Conservation (phyloP, 1,139 yeast genomes). For the Suhomyces bokatorum region DNA sequence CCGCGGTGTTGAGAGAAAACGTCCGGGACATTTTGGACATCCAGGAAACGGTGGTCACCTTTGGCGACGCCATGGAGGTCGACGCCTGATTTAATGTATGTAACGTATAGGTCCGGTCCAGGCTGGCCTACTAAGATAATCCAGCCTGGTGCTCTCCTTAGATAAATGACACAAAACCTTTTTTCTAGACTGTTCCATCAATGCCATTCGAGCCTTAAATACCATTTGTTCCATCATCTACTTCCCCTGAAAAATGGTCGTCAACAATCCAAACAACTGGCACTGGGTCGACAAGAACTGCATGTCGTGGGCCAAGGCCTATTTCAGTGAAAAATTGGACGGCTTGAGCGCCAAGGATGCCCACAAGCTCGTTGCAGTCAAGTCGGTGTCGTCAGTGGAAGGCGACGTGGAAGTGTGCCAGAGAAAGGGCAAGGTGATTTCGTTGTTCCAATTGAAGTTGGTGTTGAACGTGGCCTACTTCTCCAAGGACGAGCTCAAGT, state of each 20-base stretch:
- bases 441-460: constrained; percentile 78
- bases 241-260: constrained; percentile 35
- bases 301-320: constrained; percentile 81
- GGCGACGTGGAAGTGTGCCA: constrained; percentile 98
- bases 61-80: constrained; percentile 68
- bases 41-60: constrained; percentile 59
- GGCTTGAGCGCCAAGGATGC: constrained; percentile 45
- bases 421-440: constrained; percentile 94
- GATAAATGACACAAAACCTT: constrained; percentile 7
- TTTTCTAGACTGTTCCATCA: constrained; percentile 16
- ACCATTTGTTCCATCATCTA: too few relatives aligned
- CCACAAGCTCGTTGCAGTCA: constrained; percentile 44
- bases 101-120: not conserved
- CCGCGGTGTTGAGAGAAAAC: constrained; percentile 72
- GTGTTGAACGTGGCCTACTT: constrained; percentile 60
- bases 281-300: constrained; percentile 99
- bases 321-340: constrained; percentile 61
- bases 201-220: not conserved
- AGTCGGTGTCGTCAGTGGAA: constrained; percentile 66
- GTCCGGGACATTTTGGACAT: constrained; percentile 68
- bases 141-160: not conserved
- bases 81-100: constrained; percentile 46
- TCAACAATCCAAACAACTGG: constrained; percentile 59
- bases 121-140: not conserved
- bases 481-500: constrained; percentile 35